Percentiles rank a stretch among this genome's conserved stretches.
Evolutionary conservation across 2,329 filamentous ascomycete genomes (phyloP).

Genomic region (Pyricularia sp.): DNA sequence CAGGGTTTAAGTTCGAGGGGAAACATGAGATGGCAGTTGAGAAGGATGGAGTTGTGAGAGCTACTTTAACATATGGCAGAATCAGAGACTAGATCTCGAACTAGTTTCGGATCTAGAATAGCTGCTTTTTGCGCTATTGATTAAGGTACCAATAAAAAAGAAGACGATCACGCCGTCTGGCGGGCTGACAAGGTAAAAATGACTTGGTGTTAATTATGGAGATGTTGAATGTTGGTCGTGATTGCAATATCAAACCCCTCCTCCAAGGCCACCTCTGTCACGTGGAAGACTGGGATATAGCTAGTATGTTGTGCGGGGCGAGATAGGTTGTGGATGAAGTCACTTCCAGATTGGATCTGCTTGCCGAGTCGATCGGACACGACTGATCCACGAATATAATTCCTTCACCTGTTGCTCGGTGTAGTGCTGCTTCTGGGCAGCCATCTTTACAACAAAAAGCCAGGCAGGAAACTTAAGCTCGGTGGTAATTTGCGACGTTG

Average conservation of each 20-base stretch:
- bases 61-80: neutral
- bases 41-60: neutral
- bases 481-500: neutral
- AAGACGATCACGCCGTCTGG: neutral
- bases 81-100: neutral
- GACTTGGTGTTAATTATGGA: neutral
- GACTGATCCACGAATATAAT: neutral
- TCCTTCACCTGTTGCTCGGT: neutral
- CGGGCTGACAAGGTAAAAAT: too few relatives aligned
- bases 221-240: neutral
- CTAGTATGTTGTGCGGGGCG: neutral
- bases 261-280: neutral
- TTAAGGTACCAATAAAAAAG: neutral
- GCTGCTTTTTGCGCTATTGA: neutral
- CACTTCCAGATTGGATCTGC: neutral
- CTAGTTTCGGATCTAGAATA: too few relatives aligned
- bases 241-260: neutral
- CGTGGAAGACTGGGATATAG: neutral
- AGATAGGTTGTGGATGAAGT: neutral
- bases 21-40: neutral
- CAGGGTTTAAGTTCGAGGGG: slow-evolving; percentile 35
- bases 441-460: neutral
- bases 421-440: neutral
- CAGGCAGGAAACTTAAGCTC: neutral
- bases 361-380: neutral